A percentile compares a stretch with the other conserved stretches of the same genome.
Conservation (phyloP, 2,329 filamentous ascomycete species). For the Rhynchosporium agropyri region DNA sequence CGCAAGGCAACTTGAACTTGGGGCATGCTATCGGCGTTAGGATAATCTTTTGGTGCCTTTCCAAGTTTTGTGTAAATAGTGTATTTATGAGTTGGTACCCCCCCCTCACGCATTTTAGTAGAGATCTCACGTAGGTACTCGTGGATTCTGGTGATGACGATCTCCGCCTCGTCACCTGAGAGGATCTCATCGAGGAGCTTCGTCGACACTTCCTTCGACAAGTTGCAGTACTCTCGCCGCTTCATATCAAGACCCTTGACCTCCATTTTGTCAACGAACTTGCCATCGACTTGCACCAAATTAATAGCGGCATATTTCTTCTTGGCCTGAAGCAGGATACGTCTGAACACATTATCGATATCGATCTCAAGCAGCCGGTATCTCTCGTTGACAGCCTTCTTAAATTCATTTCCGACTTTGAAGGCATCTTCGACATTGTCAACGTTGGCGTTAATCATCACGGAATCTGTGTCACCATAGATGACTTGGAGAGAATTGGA, state of each 20-base stretch:
- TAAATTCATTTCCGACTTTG: slow-evolving; percentile 92
- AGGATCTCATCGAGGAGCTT: slow-evolving; percentile 92
- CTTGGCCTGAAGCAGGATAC: slow-evolving; percentile 92
- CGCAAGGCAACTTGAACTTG: slow-evolving; percentile 94
- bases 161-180: slow-evolving; percentile 88
- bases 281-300: slow-evolving; percentile 84
- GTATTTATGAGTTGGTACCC: slow-evolving; percentile 81
- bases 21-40: slow-evolving; percentile 92
- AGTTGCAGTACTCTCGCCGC: slow-evolving; percentile 90
- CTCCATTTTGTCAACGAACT: slow-evolving; percentile 91
- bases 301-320: slow-evolving; percentile 99
- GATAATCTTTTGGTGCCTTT: slow-evolving; percentile 90
- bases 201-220: slow-evolving; percentile 93
- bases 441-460: slow-evolving; percentile 99
- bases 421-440: slow-evolving; percentile 89
- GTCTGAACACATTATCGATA: slow-evolving; percentile 95
- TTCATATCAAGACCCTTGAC: slow-evolving; percentile 99
- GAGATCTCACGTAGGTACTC: slow-evolving; percentile 88
- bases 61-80: slow-evolving; percentile 98
- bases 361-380: slow-evolving; percentile 95
- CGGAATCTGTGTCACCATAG: slow-evolving; percentile 97
- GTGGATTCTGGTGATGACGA: slow-evolving; percentile 86
- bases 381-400: slow-evolving; percentile 88
- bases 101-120: slow-evolving; percentile 79
- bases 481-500: slow-evolving; percentile 91